phyloP scores from a whole-genome alignment of 345 rosid species.

The Populus ilicifolia region DNA sequence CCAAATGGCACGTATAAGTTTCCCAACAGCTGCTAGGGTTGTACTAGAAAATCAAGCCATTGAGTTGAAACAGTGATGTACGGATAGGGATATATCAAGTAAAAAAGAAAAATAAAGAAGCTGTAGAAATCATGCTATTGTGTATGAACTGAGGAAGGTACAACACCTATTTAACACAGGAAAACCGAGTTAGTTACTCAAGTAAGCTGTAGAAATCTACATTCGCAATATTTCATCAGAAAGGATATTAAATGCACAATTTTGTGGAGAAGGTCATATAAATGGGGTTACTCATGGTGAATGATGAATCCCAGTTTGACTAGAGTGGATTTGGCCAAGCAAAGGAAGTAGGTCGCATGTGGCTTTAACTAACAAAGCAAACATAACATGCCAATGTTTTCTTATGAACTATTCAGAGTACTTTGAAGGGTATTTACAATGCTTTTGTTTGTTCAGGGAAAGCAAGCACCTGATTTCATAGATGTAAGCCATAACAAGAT shows the following conservation, averaged over 20 bases:
- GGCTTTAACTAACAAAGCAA: neutral
- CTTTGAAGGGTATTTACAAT: neutral
- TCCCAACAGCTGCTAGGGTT: neutral
- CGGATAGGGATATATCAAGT: neutral
- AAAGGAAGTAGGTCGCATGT: neutral
- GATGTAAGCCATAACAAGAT: neutral
- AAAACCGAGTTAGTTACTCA: neutral
- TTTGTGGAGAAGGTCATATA: neutral
- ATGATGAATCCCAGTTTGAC: neutral
- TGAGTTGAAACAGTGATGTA: neutral
- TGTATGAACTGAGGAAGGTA: neutral
- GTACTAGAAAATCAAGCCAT: neutral
- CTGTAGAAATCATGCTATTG: neutral
- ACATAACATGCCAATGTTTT: neutral
- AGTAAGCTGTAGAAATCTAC: neutral
- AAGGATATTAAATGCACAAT: neutral
- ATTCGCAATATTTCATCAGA: neutral
- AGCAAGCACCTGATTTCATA: neutral
- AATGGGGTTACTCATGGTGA: neutral
- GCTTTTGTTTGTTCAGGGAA: neutral
- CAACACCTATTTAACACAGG: neutral
- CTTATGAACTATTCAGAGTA: neutral
- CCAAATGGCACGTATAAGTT: neutral
- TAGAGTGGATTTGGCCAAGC: neutral
- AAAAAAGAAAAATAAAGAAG: neutral